Conservation (phyloP, 1,284 basidiomycete genomes). For the Porphyrellus sp. region DNA sequence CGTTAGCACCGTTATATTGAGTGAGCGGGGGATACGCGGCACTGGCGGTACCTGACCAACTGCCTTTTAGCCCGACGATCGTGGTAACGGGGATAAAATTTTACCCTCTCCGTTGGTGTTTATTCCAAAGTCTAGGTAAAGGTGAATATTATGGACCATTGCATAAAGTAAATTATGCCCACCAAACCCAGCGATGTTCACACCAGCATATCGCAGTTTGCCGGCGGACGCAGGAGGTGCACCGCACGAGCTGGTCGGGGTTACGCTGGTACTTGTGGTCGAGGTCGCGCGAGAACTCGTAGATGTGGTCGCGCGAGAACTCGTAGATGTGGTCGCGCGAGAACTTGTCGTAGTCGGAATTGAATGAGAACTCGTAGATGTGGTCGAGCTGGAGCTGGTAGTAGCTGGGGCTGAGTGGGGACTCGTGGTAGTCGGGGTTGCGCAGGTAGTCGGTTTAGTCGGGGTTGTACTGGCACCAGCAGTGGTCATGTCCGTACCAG, state of each 20-base stretch:
- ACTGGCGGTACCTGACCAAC: too few species aligned
- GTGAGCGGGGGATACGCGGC: too few species aligned
- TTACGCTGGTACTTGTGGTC: neutral
- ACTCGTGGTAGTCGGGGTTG: neutral
- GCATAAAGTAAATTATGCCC: too few species aligned
- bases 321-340: too few species aligned
- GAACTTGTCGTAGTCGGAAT: neutral
- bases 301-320: too few species aligned
- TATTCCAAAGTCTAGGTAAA: too few species aligned
- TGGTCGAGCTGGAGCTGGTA: neutral
- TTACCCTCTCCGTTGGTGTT: too few species aligned
- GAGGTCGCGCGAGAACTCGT: neutral
- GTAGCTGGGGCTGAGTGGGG: neutral
- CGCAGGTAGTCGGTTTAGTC: neutral
- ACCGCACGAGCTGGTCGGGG: neutral
- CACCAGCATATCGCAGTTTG: constrained; percentile 17
- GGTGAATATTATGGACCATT: too few species aligned
- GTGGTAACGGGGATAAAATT: too few species aligned
- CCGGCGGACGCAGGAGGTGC: constrained; percentile 6
- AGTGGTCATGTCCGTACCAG: neutral
- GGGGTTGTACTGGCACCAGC: neutral
- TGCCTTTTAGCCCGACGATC: too few species aligned
- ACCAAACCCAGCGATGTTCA: constrained; percentile 31
- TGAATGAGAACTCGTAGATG: neutral
- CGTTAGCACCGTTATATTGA: constrained; percentile 22